Base-by-base conservation (phyloP, 352 stramenopile genomes). In the Globisporangium cylindrosporum region DNA sequence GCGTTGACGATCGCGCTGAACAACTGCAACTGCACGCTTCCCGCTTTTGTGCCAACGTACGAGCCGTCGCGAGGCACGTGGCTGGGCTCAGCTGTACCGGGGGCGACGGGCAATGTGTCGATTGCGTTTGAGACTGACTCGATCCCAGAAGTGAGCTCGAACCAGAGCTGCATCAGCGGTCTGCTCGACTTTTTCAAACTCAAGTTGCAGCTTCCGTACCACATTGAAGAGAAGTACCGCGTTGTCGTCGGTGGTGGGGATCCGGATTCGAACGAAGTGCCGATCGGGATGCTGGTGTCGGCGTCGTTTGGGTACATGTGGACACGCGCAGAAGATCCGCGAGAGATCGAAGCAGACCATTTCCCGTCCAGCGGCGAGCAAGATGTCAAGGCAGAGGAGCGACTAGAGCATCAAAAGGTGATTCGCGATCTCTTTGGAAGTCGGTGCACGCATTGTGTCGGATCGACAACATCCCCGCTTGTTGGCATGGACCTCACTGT, bases 21-120 rank as follows among this genome's bases (percentile, higher is more conserved):
- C 59, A 92, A 91, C 65, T 92, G 82, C 63, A 93, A 93, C 66
- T 95, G 88, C 65, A 92, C 88, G 22, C 79, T 95, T 18, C 88
- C 88, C 2, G 85, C 76, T 18, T 93, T 95, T 59, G 85, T 93
- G 27, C 84, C 82, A 0, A 72, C 92, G 24, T 73, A 81, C 55
- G 77, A 89, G 56, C 72, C 82, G 2, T 79, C 75, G n/a, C 65
- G 72, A n/a, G 80, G 82, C 18, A 81, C 72, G 41, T 93, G 78
- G 82, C 78, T 93, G 25, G 88, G 88, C 29, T 82, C 80, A 0
- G 85, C 88, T 0, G 75, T 92, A 14, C 85, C 88, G 15, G 88
- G 88, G 1, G 73, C 82, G 4, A 91, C 79, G 3, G 86, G 88
- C 3, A 95, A 89, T 58, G 82, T 93, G 7, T 88, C 85, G 14